Percentiles rank a stretch among this genome's conserved stretches.
Conservation (phyloP, 371 early-diverging fungal genomes). For the Basidiobolus meristosporus region DNA sequence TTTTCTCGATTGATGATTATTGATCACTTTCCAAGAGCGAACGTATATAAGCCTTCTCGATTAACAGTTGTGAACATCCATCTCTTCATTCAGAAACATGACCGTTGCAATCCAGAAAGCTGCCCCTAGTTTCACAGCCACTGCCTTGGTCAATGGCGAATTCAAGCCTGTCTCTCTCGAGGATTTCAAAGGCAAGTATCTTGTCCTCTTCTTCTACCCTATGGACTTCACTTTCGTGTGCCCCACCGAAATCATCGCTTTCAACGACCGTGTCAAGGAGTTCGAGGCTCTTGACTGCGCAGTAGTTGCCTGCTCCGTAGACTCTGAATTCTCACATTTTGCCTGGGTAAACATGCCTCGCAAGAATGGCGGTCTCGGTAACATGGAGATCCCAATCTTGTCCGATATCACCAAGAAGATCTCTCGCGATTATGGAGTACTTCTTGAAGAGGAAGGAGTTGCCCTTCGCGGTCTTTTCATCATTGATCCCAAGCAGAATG, state of each 20-base stretch:
- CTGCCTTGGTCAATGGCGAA: slow-evolving; percentile 5
- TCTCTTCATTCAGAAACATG: no score
- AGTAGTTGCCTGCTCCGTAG: slow-evolving; percentile 22
- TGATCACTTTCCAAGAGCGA: no score
- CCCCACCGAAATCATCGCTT: slow-evolving; percentile 81
- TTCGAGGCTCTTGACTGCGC: slow-evolving; percentile 31
- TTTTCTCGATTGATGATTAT: no score
- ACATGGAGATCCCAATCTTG: no score
- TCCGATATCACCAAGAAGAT: slow-evolving; percentile 48
- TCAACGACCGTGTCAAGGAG: slow-evolving; percentile 24
- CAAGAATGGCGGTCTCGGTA: no score
- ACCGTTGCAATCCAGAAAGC: no score
- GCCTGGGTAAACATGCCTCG: no score
- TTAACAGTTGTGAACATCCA: no score
- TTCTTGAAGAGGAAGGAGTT: slow-evolving; percentile 33
- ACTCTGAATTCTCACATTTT: slow-evolving; percentile 31
- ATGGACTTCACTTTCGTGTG: slow-evolving; percentile 31
- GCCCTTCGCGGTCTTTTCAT: slow-evolving; percentile 73
- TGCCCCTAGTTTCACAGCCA: slow-evolving; percentile 9
- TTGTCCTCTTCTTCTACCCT: slow-evolving; percentile 10
- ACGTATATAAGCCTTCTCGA: no score
- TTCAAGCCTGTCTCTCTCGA: slow-evolving; percentile 5
- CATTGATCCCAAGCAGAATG: slow-evolving; percentile 76
- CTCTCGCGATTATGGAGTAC: slow-evolving; percentile 35
- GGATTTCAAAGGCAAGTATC: slow-evolving; percentile 7